Base-by-base conservation (phyloP, 495 filamentous ascomycete species). In the Sporormia fimetaria region DNA sequence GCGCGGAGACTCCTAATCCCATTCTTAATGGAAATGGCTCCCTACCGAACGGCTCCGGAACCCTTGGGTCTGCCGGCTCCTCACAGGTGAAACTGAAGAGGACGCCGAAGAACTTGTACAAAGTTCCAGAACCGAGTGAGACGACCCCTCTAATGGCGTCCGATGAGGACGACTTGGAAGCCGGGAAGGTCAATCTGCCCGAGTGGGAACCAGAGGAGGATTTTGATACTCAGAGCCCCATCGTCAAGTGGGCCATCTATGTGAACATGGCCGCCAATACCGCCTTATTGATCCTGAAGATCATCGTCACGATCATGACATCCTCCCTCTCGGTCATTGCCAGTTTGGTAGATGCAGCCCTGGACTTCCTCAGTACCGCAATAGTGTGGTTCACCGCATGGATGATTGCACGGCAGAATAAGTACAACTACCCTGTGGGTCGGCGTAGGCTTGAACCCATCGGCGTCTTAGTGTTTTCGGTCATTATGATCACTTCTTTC, bases 281-380 rank as follows among this genome's bases (percentile, higher is more conserved):
- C 4, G 60, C 85, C 27, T 68, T 95, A 3, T 68, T 95, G 1
- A 72, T 66, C 3, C 78, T 83, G 18, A 95, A 95, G 55, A 76
- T 90, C 28, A 75, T 70, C 35, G 86, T 88, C 16, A 78, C 86
- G 31, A 50, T 79, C 5, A 70, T 84, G 38, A 87, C 86, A 0
- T 82, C 70, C 25, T 93, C 85, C 11, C 74, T 95, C 40, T 93
- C 85, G 3, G 82, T 95, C 10, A 68, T 95, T 9, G 87, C 87
- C 11, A 83, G 78, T 51, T 69, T 95, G 40, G 87, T 95, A 1
- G 87, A 95, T 53, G 86, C 83, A 2, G 76, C 80, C 0, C 69
- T 95, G 10, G 87, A 95, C 54, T 92, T 93, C 52, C 64, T 95
- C 27, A 80, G 74, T 25, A 95, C 86, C 0, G 77, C 73, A 25